Evolutionary conservation across 441 rosid species (phyloP), one percentile per base, ranked within the genome.

Genomic region (Macaranga tanarius): DNA sequence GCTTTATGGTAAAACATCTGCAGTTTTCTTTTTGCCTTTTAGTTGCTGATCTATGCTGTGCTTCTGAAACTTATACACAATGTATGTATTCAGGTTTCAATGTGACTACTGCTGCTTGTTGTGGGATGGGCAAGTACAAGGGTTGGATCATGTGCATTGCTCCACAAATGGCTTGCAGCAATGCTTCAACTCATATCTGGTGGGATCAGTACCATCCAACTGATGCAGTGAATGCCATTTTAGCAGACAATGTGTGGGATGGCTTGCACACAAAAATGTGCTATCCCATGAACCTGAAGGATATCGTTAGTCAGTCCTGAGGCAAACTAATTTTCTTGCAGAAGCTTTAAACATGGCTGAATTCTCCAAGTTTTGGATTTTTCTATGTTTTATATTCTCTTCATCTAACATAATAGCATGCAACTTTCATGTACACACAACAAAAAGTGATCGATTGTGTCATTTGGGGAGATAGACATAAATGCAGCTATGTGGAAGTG

Each of bases 141-240:
- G 97, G 99, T 17, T 89, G 93, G 97, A 81, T 95, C 45, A 83
- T 89, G 81, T 92, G 99, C 78, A 70, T 92, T 22, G 75, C 90
- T 0, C 87, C 97, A 1, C 90, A 87, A 71, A 93, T 93, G 95
- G 97, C 96, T 22, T 92, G 98, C 73, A 72, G 70, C 0, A 73
- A 92, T 73, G 92, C 96, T 54, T 69, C 92, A 0, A 84, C 77
- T 44, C 89, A 91, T 72, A 82, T 91, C 40, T 95, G 95, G 99
- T 95, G 97, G 97, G 96, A 95, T 48, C 96, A 88, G 80, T 92
- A 87, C 79, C 99, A 95, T 79, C 99, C 97, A 17, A 95, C 97
- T 1, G 94, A 88, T 59, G 88, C 86, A 5, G 94, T 86, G 72
- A 95, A 92, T 66, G 88, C 93, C 54, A 95, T 92, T 70, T 84